Base-by-base conservation (phyloP, 305 asterid genomes). In the Fraxinus albicans region DNA sequence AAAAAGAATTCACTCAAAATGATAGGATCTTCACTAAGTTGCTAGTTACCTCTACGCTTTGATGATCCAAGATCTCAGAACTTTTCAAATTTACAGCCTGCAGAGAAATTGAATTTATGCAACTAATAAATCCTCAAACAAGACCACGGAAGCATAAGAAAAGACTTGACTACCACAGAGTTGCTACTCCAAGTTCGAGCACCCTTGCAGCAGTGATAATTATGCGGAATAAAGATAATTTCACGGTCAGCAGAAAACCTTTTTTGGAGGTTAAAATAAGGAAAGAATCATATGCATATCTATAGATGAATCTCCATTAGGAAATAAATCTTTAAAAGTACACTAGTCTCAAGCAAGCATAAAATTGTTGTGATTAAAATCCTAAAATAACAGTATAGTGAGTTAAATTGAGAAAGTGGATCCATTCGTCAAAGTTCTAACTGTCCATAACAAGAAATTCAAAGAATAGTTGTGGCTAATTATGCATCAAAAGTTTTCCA, bases 51-150 rank as follows among this genome's bases (percentile, higher is more conserved):
- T 90, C 97, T 83, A 91, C 84, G 83, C 88, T 94, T 85, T 89
- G 94, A 60, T 89, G 92, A 81, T 87, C 96, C 91, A 94, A 86
- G 86, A 95, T 90, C 86, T 94, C 95, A 19, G 98, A 95, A 84
- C 97, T 94, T 88, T 91, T 95, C 89, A 95, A 79, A 86, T 95
- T 94, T 82, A 95, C 98, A 40, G 98, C 97, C 99, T 95, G 97
- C 92, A 91, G 47, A 78, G 84, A 83, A 90, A 84, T 80, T 77
- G 80, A 85, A 85, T 72, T 72, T 76, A 44, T 21, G 88, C 82
- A 60, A 84, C 40, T 69, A 81, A 78, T 38, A 72, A 75, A 81
- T 84, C 80, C 82, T 77, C 63, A 53, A 53, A 44, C 23, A 53
- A 17, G 63, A 53, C 63, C 63, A 17, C 1, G 4, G 23, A 17